Base-by-base conservation (phyloP, 2,329 filamentous ascomycete genomes). In the Pseudogymnoascus sp. region DNA sequence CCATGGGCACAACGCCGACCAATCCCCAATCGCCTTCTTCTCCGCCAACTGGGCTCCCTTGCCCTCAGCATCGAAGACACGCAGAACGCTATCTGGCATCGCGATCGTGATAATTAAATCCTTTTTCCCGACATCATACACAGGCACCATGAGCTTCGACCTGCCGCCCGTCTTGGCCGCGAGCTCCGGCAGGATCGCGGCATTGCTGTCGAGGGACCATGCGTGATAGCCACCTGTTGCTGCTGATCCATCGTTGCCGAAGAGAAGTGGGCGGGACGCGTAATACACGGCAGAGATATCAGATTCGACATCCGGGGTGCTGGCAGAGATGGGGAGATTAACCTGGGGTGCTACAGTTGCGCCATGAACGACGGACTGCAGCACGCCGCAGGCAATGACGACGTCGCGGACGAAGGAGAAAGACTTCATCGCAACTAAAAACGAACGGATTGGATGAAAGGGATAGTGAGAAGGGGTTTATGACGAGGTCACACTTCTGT, bases 1-100 rank as follows among this genome's bases (percentile, higher is more conserved):
- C 78, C 77, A 81, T 8, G 73, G 69, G 66, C 79, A 81, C 4
- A 81, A 66, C 0, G 78, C 75, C 12, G 78, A 79, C 77, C 79
- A 81, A 65, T 80, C 79, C 0, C 79, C 79, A 12, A 79, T 68
- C 1, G 74, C 70, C 23, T 70, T 75, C 9, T 72, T 70, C 38
- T 71, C 65, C 3, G 74, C 73, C 4, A 68, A 67, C 5, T 73
- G 68, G 16, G 75, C 62, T 62, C 75, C 71, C 55, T 72, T 66
- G 1, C 77, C 79, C 61, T 80, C 77, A 0, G 78, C 73, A 64
- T 75, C 71, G 1, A 77, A 76, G 33, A 80, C 75, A 1, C 77
- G 78, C 37, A 79, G 67, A 11, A 78, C 65, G 12, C 77, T 65
- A 52, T 79, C 76, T 33, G 71, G 74, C 12, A 67, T 71, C 3